Evolutionary conservation across 345 rosid species (phyloP), one percentile per base, ranked within the genome.

Genomic region (Populus simonii): DNA sequence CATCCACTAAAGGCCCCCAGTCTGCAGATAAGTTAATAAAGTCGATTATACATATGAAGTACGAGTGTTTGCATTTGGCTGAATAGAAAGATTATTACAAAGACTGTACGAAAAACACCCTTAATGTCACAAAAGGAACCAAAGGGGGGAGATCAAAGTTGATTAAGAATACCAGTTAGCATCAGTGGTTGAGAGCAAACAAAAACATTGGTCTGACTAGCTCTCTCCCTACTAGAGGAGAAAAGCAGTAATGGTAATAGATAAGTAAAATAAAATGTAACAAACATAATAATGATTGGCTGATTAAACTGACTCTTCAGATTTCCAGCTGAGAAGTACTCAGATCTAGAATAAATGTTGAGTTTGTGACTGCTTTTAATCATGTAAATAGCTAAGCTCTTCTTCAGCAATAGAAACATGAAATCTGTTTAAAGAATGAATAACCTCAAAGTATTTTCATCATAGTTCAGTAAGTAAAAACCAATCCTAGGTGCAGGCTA

Each of bases 1-100:
- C 99, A 88, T 93, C 98, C 69, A 96, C 98, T 73, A 86, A 82
- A 45, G 94, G 87, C 11, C 94, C 97, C 99, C 99, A 96, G 77
- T 96, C 99, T 96, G 93, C 85, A 91, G 39, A 80, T 76, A 63
- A 70, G 67, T 36, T 73, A 41, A 74, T 25, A 18, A 57, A 76
- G 49, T 86, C 13, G 77, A 72, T 36, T n/a, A 67, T 61, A 49
- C 23, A 71, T 57, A 22, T 41, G 74, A 76, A 39, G 41, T 35
- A 65, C 8, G 68, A 72, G 55, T 27, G 38, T 75, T 73, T 47
- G 68, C 63, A 69, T 22, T 68, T 71, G 27, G 27, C 33, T 51
- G 74, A 22, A 18, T 65, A 39, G 38, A 61, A 51, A 35, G 4
- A 15, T 29, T 10, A 68, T 38, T 6, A n/a, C 39, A 72, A 78